Percentiles rank a stretch among this genome's conserved stretches.
These are phyloP conservation scores for Ogataea pini DNA, from an alignment of 805 yeast genomes.

Conservation along the genomic window DNA sequence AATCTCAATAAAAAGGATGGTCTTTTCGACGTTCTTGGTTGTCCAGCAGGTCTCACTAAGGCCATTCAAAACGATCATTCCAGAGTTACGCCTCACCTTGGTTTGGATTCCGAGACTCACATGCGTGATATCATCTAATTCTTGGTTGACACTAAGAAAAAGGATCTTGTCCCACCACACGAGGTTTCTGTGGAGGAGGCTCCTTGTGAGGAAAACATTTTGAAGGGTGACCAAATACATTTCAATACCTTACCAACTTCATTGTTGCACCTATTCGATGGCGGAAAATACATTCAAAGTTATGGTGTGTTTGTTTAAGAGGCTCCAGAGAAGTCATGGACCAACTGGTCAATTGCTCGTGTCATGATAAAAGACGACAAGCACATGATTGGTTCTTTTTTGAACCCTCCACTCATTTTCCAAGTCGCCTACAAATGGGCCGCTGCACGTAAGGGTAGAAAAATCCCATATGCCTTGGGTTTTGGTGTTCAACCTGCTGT, in stretches of 20 bases:
- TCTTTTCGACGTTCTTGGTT: slow-evolving; percentile 28
- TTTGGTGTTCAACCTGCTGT: slow-evolving; percentile 35
- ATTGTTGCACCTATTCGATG: slow-evolving; percentile 26
- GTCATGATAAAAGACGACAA: slow-evolving; percentile 29
- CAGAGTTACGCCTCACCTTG: slow-evolving; percentile 31
- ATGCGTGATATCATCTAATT: slow-evolving; percentile 28
- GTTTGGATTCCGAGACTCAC: slow-evolving; percentile 24
- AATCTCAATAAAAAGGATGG: slow-evolving; percentile 23
- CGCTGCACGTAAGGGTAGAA: slow-evolving; percentile 25
- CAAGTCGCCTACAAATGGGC: slow-evolving; percentile 29
- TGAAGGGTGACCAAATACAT: slow-evolving; percentile 25
- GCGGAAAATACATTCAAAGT: slow-evolving; percentile 33
- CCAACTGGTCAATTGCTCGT: slow-evolving; percentile 35
- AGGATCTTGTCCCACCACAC: slow-evolving; percentile 21
- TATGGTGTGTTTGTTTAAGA: slow-evolving; percentile 32
- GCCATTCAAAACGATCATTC: slow-evolving; percentile 26
- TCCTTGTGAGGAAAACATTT: slow-evolving; percentile 23
- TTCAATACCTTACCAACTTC: slow-evolving; percentile 27
- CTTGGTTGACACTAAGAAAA: slow-evolving; percentile 22
- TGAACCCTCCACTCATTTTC: slow-evolving; percentile 31
- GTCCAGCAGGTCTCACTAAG: slow-evolving; percentile 28
- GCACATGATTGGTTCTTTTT: slow-evolving; percentile 30
- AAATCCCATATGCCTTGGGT: slow-evolving; percentile 28
- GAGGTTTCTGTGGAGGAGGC: slow-evolving; percentile 18
- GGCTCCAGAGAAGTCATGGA: slow-evolving; percentile 32